phyloP scores from a whole-genome alignment of 495 filamentous ascomycete species.

The Aspergillus saccharolyticus region DNA sequence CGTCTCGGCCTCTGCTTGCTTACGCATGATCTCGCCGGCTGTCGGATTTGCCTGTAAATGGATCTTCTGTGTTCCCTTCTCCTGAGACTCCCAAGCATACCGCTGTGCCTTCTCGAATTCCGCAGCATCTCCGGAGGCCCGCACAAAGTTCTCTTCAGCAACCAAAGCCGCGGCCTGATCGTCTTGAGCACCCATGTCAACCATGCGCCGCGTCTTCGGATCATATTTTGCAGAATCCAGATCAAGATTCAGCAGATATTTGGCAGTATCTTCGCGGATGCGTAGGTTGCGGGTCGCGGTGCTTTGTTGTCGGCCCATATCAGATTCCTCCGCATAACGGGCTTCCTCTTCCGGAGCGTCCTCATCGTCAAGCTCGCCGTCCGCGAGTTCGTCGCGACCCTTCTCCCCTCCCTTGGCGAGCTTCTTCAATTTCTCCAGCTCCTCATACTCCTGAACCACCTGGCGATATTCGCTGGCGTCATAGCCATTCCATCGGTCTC shows the following conservation, averaged over 20 bases:
- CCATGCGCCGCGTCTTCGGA: conserved; percentile 92
- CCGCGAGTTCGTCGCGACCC: conserved; percentile 41
- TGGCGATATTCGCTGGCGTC: conserved; percentile 79
- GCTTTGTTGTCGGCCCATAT: conserved; percentile 87
- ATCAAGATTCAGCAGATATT: conserved; percentile 91
- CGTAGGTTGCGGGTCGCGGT: conserved; percentile 87
- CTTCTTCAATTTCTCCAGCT: conserved; percentile 76
- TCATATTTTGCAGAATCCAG: conserved; percentile 97
- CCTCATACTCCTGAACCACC: conserved; percentile 83
- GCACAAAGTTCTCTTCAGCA: conserved; percentile 90
- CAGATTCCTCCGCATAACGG: conserved; percentile 93
- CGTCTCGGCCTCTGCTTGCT: conserved; percentile 67
- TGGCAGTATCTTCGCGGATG: conserved; percentile 95
- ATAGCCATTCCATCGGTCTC: conserved; percentile 96
- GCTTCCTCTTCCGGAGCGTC: conserved; percentile 56
- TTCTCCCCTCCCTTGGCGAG: conserved; percentile 40
- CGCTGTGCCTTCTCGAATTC: conserved; percentile 87
- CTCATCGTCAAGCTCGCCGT: conserved; percentile 47
- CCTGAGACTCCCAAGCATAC: conserved; percentile 94
- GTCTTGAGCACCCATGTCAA: conserved; percentile 75
- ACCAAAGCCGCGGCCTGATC: conserved; percentile 84
- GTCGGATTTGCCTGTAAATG: conserved; percentile 97
- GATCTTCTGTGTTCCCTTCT: conserved; percentile 65
- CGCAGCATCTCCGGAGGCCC: conserved; percentile 85
- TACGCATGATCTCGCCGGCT: conserved; percentile 75